Percentiles rank a stretch among this genome's conserved stretches.
phyloP scores from a whole-genome alignment of 331 rosid species.

The Telfairia occidentalis region DNA sequence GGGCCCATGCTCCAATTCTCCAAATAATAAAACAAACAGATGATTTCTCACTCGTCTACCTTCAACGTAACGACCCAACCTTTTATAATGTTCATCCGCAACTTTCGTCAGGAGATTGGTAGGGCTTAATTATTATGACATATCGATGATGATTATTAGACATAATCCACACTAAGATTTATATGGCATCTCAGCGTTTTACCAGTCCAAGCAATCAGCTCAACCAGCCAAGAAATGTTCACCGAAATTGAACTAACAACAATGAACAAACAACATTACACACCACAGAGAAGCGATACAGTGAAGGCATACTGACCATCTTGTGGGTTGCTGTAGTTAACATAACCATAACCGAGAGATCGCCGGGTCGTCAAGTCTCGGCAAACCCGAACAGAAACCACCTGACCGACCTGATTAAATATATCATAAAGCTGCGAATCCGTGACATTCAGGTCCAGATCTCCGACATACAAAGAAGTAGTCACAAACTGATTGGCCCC shows the following conservation, averaged over 20 bases:
- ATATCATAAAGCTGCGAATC: constrained; percentile 79
- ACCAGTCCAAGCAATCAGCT: not conserved
- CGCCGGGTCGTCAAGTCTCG: constrained; percentile 71
- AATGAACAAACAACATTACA: not conserved
- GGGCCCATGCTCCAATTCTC: not conserved
- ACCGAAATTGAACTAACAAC: not conserved
- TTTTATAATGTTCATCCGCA: no score
- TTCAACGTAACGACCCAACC: not conserved
- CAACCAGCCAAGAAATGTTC: not conserved
- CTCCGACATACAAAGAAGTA: constrained; percentile 83
- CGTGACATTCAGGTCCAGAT: constrained; percentile 55
- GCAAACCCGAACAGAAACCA: constrained; percentile 70
- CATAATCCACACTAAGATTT: not conserved
- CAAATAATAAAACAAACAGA: not conserved
- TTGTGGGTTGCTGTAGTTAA: constrained; percentile 57
- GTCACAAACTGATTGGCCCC: constrained; percentile 45
- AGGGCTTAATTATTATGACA: not conserved
- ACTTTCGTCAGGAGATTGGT: no score
- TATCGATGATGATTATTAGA: not conserved
- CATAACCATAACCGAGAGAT: constrained; percentile 86
- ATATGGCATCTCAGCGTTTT: not conserved
- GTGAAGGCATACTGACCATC: constrained; percentile 42
- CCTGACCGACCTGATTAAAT: constrained; percentile 67
- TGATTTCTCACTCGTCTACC: not conserved
- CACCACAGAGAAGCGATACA: not conserved